phyloP scores from a whole-genome alignment of 1,284 basidiomycete genomes.

The Ustilago tritici region DNA sequence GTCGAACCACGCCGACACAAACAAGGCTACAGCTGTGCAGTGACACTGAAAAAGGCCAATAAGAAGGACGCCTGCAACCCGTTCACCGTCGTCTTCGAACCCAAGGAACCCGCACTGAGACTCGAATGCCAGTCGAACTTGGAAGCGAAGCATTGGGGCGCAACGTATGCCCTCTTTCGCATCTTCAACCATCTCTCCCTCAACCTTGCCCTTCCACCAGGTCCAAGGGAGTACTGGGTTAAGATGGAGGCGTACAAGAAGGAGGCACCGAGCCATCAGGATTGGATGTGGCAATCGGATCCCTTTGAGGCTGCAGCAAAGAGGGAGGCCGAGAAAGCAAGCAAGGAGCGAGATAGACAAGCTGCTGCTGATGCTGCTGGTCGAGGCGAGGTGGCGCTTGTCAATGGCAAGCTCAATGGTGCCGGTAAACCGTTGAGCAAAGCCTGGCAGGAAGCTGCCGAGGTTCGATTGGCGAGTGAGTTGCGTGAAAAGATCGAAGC shows the following conservation, averaged over 20 bases:
- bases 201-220: slow-evolving; percentile 64
- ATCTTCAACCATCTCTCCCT: slow-evolving; percentile 65
- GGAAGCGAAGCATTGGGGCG: slow-evolving; percentile 68
- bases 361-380: slow-evolving; percentile 40
- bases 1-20: slow-evolving; percentile 58
- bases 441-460: slow-evolving; percentile 78
- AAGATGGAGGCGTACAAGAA: slow-evolving; percentile 65
- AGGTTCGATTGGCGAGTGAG: slow-evolving; percentile 84
- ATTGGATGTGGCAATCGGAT: slow-evolving; percentile 66
- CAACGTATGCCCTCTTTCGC: slow-evolving; percentile 69
- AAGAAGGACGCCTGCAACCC: slow-evolving; percentile 65
- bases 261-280: slow-evolving; percentile 54
- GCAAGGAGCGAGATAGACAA: slow-evolving; percentile 47
- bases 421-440: slow-evolving; percentile 67
- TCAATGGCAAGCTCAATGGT: slow-evolving; percentile 45
- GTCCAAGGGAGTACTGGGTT: slow-evolving; percentile 68
- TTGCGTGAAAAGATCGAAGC: slow-evolving; percentile 85
- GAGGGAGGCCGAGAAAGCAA: slow-evolving; percentile 60
- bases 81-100: slow-evolving; percentile 61
- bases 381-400: slow-evolving; percentile 31
- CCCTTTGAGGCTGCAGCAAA: slow-evolving; percentile 66
- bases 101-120: slow-evolving; percentile 61
- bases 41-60: slow-evolving; percentile 66
- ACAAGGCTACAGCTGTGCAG: slow-evolving; percentile 57
- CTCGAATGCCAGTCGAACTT: slow-evolving; percentile 55